phyloP scores from a whole-genome alignment of 1,284 basidiomycete species.

The Ustilago xerochloae region DNA sequence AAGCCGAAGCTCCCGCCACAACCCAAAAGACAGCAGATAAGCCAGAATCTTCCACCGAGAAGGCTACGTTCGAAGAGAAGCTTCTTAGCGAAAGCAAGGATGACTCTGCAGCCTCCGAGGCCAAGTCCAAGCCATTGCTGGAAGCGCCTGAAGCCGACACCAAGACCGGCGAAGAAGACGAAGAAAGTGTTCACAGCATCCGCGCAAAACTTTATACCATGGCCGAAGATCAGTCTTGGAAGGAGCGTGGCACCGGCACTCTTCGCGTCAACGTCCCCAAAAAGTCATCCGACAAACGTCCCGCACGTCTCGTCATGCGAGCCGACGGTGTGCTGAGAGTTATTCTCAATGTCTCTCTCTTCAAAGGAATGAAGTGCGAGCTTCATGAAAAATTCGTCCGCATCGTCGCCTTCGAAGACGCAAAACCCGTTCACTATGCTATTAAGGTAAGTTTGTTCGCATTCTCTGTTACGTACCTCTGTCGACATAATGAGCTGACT shows the following conservation, averaged over 20 bases:
- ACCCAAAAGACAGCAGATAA: constrained; percentile 12
- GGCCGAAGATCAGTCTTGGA: constrained; percentile 76
- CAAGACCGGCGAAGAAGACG: constrained; percentile 89
- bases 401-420: constrained; percentile 63
- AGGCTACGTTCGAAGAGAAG: constrained; percentile 31
- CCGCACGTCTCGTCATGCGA: constrained; percentile 89
- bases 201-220: constrained; percentile 86
- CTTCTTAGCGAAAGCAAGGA: constrained; percentile 26
- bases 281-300: constrained; percentile 72
- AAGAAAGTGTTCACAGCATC: constrained; percentile 83
- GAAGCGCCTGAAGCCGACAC: constrained; percentile 65
- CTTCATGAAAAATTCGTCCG: constrained; percentile 73
- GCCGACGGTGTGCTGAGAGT: constrained; percentile 89
- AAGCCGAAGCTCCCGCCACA: constrained; percentile 12
- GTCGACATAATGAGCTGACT: background rate
- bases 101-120: constrained; percentile 8
- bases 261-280: constrained; percentile 80
- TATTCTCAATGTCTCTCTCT: constrained; percentile 85
- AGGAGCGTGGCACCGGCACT: constrained; percentile 85
- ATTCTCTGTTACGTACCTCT: background rate
- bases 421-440: constrained; percentile 59
- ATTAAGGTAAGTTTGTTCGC: constrained; percentile 50
- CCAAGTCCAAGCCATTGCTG: constrained; percentile 26
- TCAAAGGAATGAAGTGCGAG: constrained; percentile 83
- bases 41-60: constrained; percentile 9